phyloP scores from a whole-genome alignment of 345 rosid genomes.

The Kandelia obovata region DNA sequence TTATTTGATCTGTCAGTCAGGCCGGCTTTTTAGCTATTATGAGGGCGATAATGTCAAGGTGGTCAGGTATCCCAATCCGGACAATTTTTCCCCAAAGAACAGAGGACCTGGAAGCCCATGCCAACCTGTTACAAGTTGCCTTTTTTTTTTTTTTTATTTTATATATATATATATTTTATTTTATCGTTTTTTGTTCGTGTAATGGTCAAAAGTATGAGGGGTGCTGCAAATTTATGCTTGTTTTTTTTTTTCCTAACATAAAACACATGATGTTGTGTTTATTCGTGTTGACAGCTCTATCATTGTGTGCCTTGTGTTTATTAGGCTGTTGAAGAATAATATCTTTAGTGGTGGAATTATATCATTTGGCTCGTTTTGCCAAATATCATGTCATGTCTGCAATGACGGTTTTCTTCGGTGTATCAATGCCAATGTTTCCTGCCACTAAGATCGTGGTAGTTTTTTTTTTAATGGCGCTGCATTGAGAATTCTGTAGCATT shows the following conservation, averaged over 20 bases:
- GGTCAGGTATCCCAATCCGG: too few species aligned
- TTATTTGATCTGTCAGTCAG: neutral
- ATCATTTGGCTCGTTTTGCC: neutral
- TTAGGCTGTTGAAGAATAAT: conserved; percentile 2
- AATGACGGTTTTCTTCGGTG: neutral
- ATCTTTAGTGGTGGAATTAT: neutral
- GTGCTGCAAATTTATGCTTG: neutral
- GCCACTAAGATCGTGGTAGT: too few species aligned
- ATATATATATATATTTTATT: neutral
- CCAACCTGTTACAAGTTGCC: conserved; percentile 19
- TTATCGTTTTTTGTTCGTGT: neutral
- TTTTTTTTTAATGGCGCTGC: too few species aligned
- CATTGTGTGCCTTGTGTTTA: conserved; percentile 1
- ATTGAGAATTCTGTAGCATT: too few species aligned
- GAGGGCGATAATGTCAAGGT: too few species aligned
- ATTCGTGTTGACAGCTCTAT: conserved; percentile 26
- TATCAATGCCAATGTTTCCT: neutral
- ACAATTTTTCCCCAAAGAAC: too few species aligned
- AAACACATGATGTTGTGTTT: conserved; percentile 8
- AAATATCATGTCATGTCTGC: neutral
- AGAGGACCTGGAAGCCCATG: conserved; percentile 4
- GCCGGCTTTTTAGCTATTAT: neutral
- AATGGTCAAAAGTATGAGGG: neutral
- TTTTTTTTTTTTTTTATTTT: neutral
- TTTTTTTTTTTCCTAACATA: too few species aligned